Evolutionary conservation across 345 rosid species (phyloP), one percentile per base, ranked within the genome.

Genomic region (Murraya paniculata): DNA sequence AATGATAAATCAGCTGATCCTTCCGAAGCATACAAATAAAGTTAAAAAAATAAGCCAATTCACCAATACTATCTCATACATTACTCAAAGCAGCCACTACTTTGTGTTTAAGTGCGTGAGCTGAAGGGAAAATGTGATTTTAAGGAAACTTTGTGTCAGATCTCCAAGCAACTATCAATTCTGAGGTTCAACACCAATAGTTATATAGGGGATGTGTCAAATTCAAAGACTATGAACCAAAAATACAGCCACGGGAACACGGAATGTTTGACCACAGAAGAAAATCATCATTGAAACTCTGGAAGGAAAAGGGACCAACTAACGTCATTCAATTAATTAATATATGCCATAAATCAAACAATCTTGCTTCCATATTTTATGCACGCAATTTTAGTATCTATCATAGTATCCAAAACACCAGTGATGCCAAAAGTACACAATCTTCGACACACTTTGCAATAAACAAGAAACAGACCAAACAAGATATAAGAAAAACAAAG

Each of bases 181-280:
- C 19, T 7, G 2, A 66, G 27, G 10, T 35, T 66, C 6, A 66
- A 36, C 27, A 66, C 48, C 35, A 66, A 21, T 61, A 31, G 10
- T 4, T 56, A 18, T 61, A 25, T 2, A 4, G 4, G 5, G 35
- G 10, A 65, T 33, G 24, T 28, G 76, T 55, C 64, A 72, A 68
- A 31, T 27, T 35, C 59, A 68, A 41, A 71, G 35, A 71, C 56
- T 24, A 60, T 53, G 36, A 72, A 94, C 94, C 48, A 35, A 6
- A 35, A 35, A 35, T 35, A 5, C 38, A 35, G 7, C 7, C 38
- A 35, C 7, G 38, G 38, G 38, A 35, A 1, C 38, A 35, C 38
- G 36, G 36, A 33, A 33, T 33, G 6, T 57, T 39, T 65, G 7
- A 67, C 65, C 60, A 68, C 59, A 68, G 57, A 36, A 28, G 64